These are phyloP conservation scores for Tricholoma matsutake DNA, from an alignment of 768 basidiomycete genomes.

Conservation along the genomic window DNA sequence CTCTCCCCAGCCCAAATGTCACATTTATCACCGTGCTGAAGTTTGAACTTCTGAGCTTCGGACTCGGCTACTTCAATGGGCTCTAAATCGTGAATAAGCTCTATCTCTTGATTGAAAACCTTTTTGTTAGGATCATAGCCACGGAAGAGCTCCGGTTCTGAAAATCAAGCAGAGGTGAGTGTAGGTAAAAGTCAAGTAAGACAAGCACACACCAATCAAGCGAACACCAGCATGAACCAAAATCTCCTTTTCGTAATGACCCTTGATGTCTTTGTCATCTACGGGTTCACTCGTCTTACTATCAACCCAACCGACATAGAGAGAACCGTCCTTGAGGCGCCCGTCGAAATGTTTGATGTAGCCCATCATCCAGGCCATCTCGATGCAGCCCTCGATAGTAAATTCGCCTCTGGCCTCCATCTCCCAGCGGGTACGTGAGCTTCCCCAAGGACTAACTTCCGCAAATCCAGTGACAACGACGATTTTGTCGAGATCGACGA, in stretches of 20 bases:
- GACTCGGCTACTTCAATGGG: slow-evolving; percentile 89
- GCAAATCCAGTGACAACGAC: slow-evolving; percentile 95
- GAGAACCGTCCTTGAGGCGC: slow-evolving; percentile 85
- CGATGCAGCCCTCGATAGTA: slow-evolving; percentile 96
- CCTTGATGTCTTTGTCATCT: slow-evolving; percentile 95
- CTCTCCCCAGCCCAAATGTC: slow-evolving; percentile 91
- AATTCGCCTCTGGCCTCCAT: slow-evolving; percentile 99
- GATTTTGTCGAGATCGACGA: slow-evolving; percentile 95
- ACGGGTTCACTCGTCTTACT: slow-evolving; percentile 90
- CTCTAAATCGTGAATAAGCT: slow-evolving; percentile 95
- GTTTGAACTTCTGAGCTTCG: slow-evolving; percentile 94
- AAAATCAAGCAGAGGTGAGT: slow-evolving; percentile 10
- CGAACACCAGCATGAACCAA: slow-evolving; percentile 89
- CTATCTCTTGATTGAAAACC: slow-evolving; percentile 94
- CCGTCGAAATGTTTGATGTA: slow-evolving; percentile 99
- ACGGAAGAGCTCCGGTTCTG: slow-evolving; percentile 96
- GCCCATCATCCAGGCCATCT: slow-evolving; percentile 99
- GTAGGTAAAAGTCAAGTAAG: background rate
- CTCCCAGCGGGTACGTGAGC: slow-evolving; percentile 97
- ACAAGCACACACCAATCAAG: slow-evolving; percentile 71
- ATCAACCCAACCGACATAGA: slow-evolving; percentile 99
- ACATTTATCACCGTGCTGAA: slow-evolving; percentile 94
- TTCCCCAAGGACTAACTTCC: slow-evolving; percentile 98
- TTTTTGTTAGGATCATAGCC: slow-evolving; percentile 99
- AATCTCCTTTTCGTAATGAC: slow-evolving; percentile 93